Conservation (phyloP, 1,139 yeast species). For the Debaryomyces nepalensis region DNA sequence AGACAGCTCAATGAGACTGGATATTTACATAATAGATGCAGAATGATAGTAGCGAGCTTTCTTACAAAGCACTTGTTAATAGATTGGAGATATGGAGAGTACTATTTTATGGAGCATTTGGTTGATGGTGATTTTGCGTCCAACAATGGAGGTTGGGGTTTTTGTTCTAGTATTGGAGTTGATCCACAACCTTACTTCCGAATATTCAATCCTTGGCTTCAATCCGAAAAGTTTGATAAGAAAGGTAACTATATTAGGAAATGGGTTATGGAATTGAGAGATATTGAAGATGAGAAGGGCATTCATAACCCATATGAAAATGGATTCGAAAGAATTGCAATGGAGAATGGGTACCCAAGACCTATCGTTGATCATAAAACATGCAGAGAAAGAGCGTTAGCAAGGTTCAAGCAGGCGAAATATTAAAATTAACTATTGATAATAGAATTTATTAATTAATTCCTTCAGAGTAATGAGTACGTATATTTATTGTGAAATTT, state of each 20-base stretch:
- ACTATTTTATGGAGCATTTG: slow-evolving; percentile 51
- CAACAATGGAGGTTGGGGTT: slow-evolving; percentile 64
- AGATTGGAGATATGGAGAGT: slow-evolving; percentile 62
- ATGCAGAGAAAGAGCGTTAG: slow-evolving; percentile 43
- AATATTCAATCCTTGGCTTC: slow-evolving; percentile 57
- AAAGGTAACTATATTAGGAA: slow-evolving; percentile 49
- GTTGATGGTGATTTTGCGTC: slow-evolving; percentile 59
- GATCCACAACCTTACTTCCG: slow-evolving; percentile 63
- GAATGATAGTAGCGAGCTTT: slow-evolving; percentile 59
- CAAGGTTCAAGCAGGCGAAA: slow-evolving; percentile 40
- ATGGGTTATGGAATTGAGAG: slow-evolving; percentile 55
- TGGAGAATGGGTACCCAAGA: slow-evolving; percentile 39
- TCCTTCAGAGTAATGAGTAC: too few species aligned
- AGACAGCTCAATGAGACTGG: slow-evolving; percentile 54
- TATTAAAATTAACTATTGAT: too few species aligned
- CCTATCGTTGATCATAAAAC: slow-evolving; percentile 47
- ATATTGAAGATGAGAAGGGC: slow-evolving; percentile 30
- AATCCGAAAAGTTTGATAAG: slow-evolving; percentile 53
- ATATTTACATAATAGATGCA: slow-evolving; percentile 54
- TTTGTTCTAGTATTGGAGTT: slow-evolving; percentile 53
- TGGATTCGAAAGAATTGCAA: slow-evolving; percentile 21
- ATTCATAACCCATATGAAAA: slow-evolving; percentile 45
- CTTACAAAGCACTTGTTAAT: slow-evolving; percentile 54
- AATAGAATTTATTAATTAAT: too few species aligned
- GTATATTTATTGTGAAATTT: too few species aligned